A percentile compares a stretch with the other conserved stretches of the same genome.
These are phyloP conservation scores for Pyrenopolyporus hunteri DNA, from an alignment of 495 filamentous ascomycete genomes.

Conservation along the genomic window DNA sequence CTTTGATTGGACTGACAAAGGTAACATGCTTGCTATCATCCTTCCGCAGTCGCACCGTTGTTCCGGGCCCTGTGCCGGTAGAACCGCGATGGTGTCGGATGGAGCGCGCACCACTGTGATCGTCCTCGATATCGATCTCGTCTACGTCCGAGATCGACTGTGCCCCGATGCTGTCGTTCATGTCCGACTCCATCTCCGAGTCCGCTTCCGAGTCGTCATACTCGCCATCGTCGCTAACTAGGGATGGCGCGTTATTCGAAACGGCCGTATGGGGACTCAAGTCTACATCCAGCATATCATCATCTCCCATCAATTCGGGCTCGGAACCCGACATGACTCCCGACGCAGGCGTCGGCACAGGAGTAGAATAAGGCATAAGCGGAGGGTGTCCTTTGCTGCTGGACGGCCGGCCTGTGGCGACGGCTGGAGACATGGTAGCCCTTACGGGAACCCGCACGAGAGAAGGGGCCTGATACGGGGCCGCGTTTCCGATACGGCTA, in stretches of 20 bases:
- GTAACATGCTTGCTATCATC: slow-evolving; percentile 54
- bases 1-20: slow-evolving; percentile 50
- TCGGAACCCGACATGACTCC: slow-evolving; percentile 37
- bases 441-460: slow-evolving; percentile 63
- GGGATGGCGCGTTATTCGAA: slow-evolving; percentile 79
- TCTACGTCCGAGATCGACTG: slow-evolving; percentile 56
- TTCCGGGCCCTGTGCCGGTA: slow-evolving; percentile 35
- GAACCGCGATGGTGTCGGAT: slow-evolving; percentile 47
- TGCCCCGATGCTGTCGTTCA: slow-evolving; percentile 48
- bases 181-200: slow-evolving; percentile 51
- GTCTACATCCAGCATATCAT: slow-evolving; percentile 63
- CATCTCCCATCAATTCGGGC: slow-evolving; percentile 51
- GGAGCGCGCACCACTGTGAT: slow-evolving; percentile 44
- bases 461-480: slow-evolving; percentile 45
- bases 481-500: slow-evolving; percentile 29
- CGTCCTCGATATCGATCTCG: slow-evolving; percentile 56
- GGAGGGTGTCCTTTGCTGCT: slow-evolving; percentile 60
- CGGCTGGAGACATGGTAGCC: slow-evolving; percentile 60
- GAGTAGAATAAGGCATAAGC: slow-evolving; percentile 45
- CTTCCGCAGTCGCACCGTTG: slow-evolving; percentile 50
- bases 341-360: slow-evolving; percentile 40
- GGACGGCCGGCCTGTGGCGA: slow-evolving; percentile 54
- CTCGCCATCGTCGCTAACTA: slow-evolving; percentile 86
- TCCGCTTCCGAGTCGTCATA: slow-evolving; percentile 65
- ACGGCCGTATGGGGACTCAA: slow-evolving; percentile 80